Percentiles rank a stretch among this genome's conserved stretches.
These are phyloP conservation scores for Stromatinia cepivora DNA, from an alignment of 2,329 filamentous ascomycete genomes.

Conservation along the genomic window DNA sequence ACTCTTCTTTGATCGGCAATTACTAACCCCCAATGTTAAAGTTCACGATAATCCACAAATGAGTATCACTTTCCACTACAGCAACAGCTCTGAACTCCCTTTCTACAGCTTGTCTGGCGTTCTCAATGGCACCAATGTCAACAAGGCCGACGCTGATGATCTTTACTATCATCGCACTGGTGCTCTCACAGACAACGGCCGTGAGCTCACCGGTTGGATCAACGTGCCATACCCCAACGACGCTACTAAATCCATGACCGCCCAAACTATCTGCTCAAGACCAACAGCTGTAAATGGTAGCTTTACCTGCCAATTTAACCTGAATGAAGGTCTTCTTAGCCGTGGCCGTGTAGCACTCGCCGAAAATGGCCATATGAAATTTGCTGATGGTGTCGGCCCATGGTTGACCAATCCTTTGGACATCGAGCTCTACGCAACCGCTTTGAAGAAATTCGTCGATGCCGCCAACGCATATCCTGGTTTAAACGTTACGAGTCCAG, in stretches of 20 bases:
- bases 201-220: conserved; percentile 6
- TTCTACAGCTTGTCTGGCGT: neutral
- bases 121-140: conserved; percentile 3
- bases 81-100: neutral
- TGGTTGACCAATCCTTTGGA: conserved; percentile 13
- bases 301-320: neutral
- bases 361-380: neutral
- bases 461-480: neutral
- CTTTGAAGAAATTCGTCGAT: conserved; percentile 6
- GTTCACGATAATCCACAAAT: neutral
- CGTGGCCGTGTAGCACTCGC: conserved; percentile 1
- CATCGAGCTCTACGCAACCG: conserved; percentile 1
- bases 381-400: conserved; percentile 1
- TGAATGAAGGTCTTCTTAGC: conserved; percentile 12
- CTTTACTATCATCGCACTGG: neutral
- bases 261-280: conserved; percentile 9
- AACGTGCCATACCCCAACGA: neutral
- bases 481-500: conserved; percentile 3
- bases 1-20: neutral
- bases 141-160: conserved; percentile 5
- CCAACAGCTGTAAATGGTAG: conserved; percentile 1
- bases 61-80: neutral
- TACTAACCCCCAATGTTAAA: neutral
- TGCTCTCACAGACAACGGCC: conserved; percentile 1
- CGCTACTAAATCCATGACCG: neutral